Evolutionary conservation across 2,329 filamentous ascomycete genomes (phyloP), one percentile per base, ranked within the genome.

Genomic region (Pestalotiopsis sp.): DNA sequence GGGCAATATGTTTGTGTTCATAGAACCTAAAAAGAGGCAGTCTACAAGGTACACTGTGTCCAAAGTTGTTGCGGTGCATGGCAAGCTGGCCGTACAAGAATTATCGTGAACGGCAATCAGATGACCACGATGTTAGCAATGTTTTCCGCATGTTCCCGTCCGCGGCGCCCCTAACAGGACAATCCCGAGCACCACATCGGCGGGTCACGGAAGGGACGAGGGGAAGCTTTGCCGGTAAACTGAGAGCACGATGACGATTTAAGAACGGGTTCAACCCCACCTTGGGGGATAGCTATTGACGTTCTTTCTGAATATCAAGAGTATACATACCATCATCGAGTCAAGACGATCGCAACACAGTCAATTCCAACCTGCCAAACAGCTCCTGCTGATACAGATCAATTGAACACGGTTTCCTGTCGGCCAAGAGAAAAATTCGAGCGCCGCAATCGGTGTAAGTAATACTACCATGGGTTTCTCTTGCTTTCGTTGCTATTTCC

Each of bases 101-200:
- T 52, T 52, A 52, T 61, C 58, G 31, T 31, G 58, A 61, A n/a
- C 25, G 31, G 58, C 25, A 56, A 61, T 61, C 58, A 27, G 20
- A 27, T 27, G 58, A 31, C 25, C 58, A 38, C 58, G 20, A 61
- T 61, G 31, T 7, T 4, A 38, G 58, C 20, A 20, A 20, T 2
- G 25, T 56, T 36, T 67, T 67, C 66, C 66, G 66, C 59, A 67
- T 67, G 66, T 67, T 67, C 41, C 66, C 66, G 66, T 67, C 52
- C 66, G 58, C 62, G 66, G 65, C 52, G 63, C 59, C 11, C 5
- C 17, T 17, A 17, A 39, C 11, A 59, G 39, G 20, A 23, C 25
- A 62, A 36, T 57, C 57, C 59, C 57, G 66, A 49, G 23, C 38
- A 61, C 58, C 65, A 67, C 20, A 45, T 67, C 59, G 66, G 66